Conservation (phyloP, 2,329 filamentous ascomycete species). For the Fusarium sp. region DNA sequence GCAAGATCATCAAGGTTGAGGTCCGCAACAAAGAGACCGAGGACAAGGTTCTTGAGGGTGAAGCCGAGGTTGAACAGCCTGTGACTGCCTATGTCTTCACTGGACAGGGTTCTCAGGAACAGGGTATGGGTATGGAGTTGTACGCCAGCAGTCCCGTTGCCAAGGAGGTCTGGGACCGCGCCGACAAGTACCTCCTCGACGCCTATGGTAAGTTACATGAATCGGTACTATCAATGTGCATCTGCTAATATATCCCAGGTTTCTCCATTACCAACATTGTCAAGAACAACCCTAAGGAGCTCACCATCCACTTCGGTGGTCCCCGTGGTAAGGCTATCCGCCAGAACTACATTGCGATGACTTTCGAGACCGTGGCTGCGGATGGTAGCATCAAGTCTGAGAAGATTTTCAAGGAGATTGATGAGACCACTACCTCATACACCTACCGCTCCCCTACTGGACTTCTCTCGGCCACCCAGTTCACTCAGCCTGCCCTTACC, state of each 20-base stretch:
- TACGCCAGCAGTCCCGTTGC: conserved; percentile 94
- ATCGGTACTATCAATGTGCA: background rate
- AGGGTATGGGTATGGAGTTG: conserved; percentile 99
- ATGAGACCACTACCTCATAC: conserved; percentile 91
- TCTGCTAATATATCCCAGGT: conserved; percentile 55
- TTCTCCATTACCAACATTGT: conserved; percentile 99
- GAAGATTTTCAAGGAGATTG: conserved; percentile 99
- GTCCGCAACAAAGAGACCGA: conserved; percentile 94
- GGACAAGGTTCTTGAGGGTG: conserved; percentile 93
- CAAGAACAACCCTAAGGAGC: conserved; percentile 98
- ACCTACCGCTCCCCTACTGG: conserved; percentile 96
- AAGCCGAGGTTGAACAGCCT: conserved; percentile 97
- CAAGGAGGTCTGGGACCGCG: conserved; percentile 96
- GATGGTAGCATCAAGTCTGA: conserved; percentile 97
- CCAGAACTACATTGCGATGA: conserved; percentile 99
- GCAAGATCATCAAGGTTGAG: conserved; percentile 99
- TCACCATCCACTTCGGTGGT: conserved; percentile 97
- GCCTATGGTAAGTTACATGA: conserved; percentile 79
- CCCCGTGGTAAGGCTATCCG: conserved; percentile 96
- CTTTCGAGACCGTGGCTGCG: conserved; percentile 93
- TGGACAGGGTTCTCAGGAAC: conserved; percentile 96
- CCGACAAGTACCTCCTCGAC: conserved; percentile 97
- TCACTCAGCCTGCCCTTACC: conserved; percentile 95
- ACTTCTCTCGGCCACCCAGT: conserved; percentile 94
- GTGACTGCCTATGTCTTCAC: conserved; percentile 98